Conservation (phyloP, 345 rosid species). For the Garcia nutans region DNA sequence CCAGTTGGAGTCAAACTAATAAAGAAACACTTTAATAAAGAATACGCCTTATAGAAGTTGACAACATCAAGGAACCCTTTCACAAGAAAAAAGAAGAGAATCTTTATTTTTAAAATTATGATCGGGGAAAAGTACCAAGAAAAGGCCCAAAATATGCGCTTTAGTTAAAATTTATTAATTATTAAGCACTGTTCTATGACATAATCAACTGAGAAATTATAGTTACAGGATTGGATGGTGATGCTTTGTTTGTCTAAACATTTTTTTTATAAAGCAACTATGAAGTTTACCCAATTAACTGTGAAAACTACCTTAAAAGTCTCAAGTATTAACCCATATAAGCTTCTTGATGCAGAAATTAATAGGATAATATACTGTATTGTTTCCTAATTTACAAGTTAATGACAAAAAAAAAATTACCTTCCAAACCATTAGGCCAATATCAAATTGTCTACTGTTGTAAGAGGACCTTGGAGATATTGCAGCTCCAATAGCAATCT, state of each 20-base stretch:
- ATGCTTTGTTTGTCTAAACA: background rate
- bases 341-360: background rate
- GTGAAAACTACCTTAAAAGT: background rate
- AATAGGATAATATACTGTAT: background rate
- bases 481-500: conserved; percentile 40
- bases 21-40: conserved; percentile 20
- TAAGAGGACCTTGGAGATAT: conserved; percentile 35
- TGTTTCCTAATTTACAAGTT: background rate
- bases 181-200: background rate
- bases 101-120: conserved; percentile 22
- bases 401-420: conserved; percentile 9
- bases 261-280: background rate
- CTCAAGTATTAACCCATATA: background rate
- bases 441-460: conserved; percentile 31
- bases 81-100: conserved; percentile 25
- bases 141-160: conserved; percentile 16
- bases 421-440: conserved; percentile 37
- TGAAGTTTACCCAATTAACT: conserved; percentile 10
- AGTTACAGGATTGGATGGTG: background rate
- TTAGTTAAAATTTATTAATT: conserved; percentile 3
- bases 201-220: background rate
- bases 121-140: conserved; percentile 13
- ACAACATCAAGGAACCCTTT: conserved; percentile 24
- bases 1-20: conserved; percentile 4
- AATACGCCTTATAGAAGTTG: conserved; percentile 6